Evolutionary conservation across 176 grass and related monocot species (phyloP).

Genomic region (Bolboschoenus planiculmis): DNA sequence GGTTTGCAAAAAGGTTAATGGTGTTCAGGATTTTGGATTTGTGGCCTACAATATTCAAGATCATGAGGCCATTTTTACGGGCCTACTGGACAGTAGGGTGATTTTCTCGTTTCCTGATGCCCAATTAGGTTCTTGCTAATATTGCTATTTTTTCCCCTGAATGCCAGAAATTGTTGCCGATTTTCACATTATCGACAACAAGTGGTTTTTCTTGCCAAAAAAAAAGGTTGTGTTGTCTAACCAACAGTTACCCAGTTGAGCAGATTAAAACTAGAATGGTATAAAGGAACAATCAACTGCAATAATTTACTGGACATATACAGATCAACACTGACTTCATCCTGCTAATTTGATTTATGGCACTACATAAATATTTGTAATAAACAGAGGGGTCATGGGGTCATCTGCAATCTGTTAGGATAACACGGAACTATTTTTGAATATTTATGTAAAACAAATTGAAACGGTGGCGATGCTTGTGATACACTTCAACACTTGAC

Average conservation of each 20-base stretch:
- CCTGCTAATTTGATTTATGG: too few species aligned
- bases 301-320: not conserved
- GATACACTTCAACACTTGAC: not conserved
- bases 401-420: too few species aligned
- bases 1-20: not conserved
- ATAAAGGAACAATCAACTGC: not conserved
- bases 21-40: not conserved
- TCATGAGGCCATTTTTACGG: not conserved
- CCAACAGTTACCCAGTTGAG: not conserved
- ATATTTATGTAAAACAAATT: not conserved
- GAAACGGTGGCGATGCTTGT: not conserved
- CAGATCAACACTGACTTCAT: not conserved
- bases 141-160: too few species aligned
- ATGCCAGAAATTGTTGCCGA: not conserved
- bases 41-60: not conserved
- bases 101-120: constrained; percentile 1
- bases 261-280: not conserved
- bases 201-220: not conserved
- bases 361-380: too few species aligned
- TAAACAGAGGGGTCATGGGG: too few species aligned
- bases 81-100: not conserved
- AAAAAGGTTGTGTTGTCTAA: too few species aligned
- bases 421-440: too few species aligned
- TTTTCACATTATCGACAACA: not conserved
- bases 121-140: not conserved